Evolutionary conservation across 2,329 filamentous ascomycete species (phyloP).

Genomic region (Fonsecaea multimorphosa): DNA sequence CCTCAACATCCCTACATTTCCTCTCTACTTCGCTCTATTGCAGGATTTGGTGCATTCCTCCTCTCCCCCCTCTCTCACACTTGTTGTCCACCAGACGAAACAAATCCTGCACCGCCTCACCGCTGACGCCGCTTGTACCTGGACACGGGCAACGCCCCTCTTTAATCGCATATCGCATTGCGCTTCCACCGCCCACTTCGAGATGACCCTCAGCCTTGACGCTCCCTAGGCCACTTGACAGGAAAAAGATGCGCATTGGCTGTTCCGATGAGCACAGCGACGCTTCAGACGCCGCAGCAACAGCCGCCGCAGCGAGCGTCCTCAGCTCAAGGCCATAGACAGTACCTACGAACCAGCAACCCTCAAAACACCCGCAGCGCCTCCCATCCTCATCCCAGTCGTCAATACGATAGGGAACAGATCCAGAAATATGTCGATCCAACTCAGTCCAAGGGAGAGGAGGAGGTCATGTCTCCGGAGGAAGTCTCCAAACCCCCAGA

Average conservation of each 20-base stretch:
- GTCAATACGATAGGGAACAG: conserved; percentile 37
- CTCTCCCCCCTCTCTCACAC: background rate
- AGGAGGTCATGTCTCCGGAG: conserved; percentile 29
- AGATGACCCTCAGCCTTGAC: conserved; percentile 41
- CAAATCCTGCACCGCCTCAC: conserved; percentile 9
- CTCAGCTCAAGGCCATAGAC: conserved; percentile 40
- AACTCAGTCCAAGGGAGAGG: conserved; percentile 18
- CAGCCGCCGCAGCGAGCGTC: conserved; percentile 37
- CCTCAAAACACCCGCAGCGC: conserved; percentile 38
- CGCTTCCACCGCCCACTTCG: conserved; percentile 15
- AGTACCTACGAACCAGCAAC: conserved; percentile 35
- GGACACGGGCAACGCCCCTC: conserved; percentile 4
- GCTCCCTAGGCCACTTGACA: conserved; percentile 36
- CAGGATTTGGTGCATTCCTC: background rate
- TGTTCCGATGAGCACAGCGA: conserved; percentile 40
- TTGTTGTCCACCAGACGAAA: background rate
- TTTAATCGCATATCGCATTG: conserved; percentile 17
- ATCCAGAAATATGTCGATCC: conserved; percentile 33
- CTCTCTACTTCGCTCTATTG: background rate
- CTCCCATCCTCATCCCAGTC: conserved; percentile 38
- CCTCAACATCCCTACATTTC: background rate
- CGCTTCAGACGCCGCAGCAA: conserved; percentile 40
- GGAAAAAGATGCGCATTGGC: conserved; percentile 35
- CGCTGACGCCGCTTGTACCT: conserved; percentile 13
- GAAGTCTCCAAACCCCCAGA: conserved; percentile 48